Percentiles rank a stretch among this genome's conserved stretches.
These are phyloP conservation scores for Yamadazyma trypodendri DNA, from an alignment of 1,139 yeast species.

Conservation along the genomic window DNA sequence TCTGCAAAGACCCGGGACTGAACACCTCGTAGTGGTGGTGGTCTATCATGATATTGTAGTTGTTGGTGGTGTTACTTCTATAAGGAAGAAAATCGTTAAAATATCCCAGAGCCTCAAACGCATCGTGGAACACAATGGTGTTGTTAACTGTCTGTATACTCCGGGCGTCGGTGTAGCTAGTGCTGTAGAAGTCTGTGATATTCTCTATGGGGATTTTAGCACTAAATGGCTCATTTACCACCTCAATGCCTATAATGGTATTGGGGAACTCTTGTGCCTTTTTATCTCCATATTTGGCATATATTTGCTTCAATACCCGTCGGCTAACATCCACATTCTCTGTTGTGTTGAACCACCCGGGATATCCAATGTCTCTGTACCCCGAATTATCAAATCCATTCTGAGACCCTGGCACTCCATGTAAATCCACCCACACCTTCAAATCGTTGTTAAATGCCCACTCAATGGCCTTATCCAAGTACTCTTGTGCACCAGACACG, in stretches of 20 bases:
- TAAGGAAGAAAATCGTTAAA: constrained; percentile 54
- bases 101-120: constrained; percentile 62
- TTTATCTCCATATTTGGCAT: constrained; percentile 63
- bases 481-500: constrained; percentile 77
- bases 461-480: constrained; percentile 69
- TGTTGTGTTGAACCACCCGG: constrained; percentile 49
- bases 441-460: constrained; percentile 69
- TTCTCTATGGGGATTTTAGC: constrained; percentile 55
- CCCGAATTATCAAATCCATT: constrained; percentile 98
- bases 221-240: constrained; percentile 88
- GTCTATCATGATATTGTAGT: constrained; percentile 73
- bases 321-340: constrained; percentile 52
- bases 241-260: constrained; percentile 79
- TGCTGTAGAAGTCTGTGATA: constrained; percentile 54
- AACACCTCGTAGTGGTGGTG: constrained; percentile 94
- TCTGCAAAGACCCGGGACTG: constrained; percentile 54
- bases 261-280: constrained; percentile 53
- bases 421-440: constrained; percentile 89
- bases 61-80: constrained; percentile 25
- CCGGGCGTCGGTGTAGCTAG: constrained; percentile 56
- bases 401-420: constrained; percentile 96
- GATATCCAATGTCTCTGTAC: constrained; percentile 54
- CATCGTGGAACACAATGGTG: constrained; percentile 67
- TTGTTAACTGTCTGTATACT: constrained; percentile 39
- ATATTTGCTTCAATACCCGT: constrained; percentile 45